These are phyloP conservation scores for Leccinum brunneo-olivaceum DNA, from an alignment of 1,284 basidiomycete species.

Conservation along the genomic window DNA sequence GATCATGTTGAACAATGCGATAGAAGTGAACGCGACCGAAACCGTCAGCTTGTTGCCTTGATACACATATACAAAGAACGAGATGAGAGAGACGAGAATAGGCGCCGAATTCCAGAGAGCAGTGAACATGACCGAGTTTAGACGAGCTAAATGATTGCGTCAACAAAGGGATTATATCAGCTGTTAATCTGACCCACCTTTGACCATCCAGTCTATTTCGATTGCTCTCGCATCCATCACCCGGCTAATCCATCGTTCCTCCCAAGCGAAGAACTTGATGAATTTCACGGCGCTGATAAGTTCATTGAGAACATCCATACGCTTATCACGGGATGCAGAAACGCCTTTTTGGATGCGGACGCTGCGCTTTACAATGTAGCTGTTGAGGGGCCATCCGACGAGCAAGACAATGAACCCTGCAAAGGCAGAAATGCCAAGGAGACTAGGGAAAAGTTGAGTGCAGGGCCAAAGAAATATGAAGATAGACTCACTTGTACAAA, in stretches of 20 bases:
- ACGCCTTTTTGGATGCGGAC: slow-evolving; percentile 70
- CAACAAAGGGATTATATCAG: neutral
- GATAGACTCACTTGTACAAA: slow-evolving; percentile 63
- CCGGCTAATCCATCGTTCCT: slow-evolving; percentile 64
- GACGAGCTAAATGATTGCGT: slow-evolving; percentile 38
- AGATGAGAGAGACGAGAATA: slow-evolving; percentile 61
- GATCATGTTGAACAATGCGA: slow-evolving; percentile 69
- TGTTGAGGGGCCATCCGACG: slow-evolving; percentile 72
- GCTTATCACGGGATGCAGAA: slow-evolving; percentile 70
- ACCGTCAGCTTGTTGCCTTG: slow-evolving; percentile 62
- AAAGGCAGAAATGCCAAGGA: slow-evolving; percentile 81
- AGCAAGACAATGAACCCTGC: slow-evolving; percentile 77
- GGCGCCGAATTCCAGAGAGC: slow-evolving; percentile 62
- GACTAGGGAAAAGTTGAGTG: slow-evolving; percentile 34
- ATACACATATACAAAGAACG: slow-evolving; percentile 58
- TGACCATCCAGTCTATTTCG: slow-evolving; percentile 68
- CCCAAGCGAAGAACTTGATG: slow-evolving; percentile 86
- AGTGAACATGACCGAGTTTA: slow-evolving; percentile 61
- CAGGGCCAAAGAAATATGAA: neutral
- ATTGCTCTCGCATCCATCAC: slow-evolving; percentile 49
- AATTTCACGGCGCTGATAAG: slow-evolving; percentile 77
- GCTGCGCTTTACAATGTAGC: slow-evolving; percentile 52
- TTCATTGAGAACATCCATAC: slow-evolving; percentile 84
- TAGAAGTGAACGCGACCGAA: slow-evolving; percentile 68
- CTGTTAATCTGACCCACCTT: slow-evolving; percentile 35